These are phyloP conservation scores for Tricholoma bakamatsutake DNA, from an alignment of 768 basidiomycete genomes.

Conservation along the genomic window DNA sequence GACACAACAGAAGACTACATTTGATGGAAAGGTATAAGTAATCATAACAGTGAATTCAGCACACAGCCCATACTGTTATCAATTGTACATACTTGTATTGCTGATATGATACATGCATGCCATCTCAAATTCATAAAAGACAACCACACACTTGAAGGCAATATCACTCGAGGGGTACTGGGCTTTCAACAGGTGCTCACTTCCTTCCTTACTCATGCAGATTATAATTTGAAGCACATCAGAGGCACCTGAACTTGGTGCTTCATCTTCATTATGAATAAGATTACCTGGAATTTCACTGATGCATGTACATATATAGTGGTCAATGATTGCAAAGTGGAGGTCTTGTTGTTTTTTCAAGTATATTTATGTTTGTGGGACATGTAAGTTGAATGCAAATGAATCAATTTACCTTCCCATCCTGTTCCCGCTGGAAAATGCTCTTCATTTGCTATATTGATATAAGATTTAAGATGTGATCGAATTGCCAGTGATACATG, in stretches of 20 bases:
- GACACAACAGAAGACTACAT: background rate
- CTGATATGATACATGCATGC: constrained; percentile 11
- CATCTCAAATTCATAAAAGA: constrained; percentile 23
- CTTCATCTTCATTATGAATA: constrained; percentile 10
- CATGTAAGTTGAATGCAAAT: background rate
- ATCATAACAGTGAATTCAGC: background rate
- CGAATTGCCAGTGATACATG: no score
- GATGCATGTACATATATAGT: constrained; percentile 18
- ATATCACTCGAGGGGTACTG: constrained; percentile 23
- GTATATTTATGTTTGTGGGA: background rate
- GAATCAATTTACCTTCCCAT: no score
- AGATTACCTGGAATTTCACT: background rate
- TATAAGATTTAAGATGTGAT: no score
- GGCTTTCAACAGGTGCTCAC: constrained; percentile 10
- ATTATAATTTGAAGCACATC: constrained; percentile 14
- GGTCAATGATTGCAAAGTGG: constrained; percentile 3
- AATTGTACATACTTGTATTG: constrained; percentile 13
- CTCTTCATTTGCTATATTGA: no score
- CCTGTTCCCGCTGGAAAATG: no score
- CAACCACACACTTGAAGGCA: constrained; percentile 18
- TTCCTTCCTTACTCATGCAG: constrained; percentile 19
- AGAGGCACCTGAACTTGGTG: background rate
- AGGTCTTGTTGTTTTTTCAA: constrained; percentile 11
- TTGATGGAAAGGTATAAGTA: background rate
- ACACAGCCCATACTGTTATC: background rate